phyloP scores from a whole-genome alignment of 257 asterid species.

The Jasminum sambac region DNA sequence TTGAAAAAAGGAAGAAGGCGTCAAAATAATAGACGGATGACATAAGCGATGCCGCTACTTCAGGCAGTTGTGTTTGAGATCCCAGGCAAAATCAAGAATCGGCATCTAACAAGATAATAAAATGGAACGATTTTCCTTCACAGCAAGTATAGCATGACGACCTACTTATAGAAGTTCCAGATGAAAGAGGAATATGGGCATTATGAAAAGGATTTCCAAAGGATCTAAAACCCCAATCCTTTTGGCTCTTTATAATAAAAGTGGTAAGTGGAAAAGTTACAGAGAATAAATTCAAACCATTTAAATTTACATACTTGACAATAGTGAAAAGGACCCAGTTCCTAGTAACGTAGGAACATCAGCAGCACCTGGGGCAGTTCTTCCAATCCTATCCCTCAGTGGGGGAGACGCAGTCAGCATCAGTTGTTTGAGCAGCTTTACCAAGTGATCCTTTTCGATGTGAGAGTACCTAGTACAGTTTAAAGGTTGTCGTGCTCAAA shows the following conservation, averaged over 20 bases:
- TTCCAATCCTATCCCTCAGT: constrained; percentile 46
- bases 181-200: constrained; percentile 8
- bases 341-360: constrained; percentile 98
- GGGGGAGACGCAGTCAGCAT: constrained; percentile 70
- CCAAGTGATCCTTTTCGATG: constrained; percentile 72
- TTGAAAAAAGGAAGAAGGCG: neutral
- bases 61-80: neutral
- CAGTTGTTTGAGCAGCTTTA: constrained; percentile 79
- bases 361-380: constrained; percentile 66
- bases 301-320: constrained; percentile 53
- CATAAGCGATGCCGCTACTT: neutral
- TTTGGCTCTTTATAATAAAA: neutral
- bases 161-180: constrained; percentile 8
- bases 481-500: constrained; percentile 18
- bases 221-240: constrained; percentile 25
- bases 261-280: constrained; percentile 15
- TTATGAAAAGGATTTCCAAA: constrained; percentile 14
- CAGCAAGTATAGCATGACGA: constrained; percentile 15
- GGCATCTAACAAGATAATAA: neutral
- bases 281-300: constrained; percentile 23
- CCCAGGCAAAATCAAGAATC: neutral
- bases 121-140: constrained; percentile 5
- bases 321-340: constrained; percentile 80
- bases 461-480: constrained; percentile 72
- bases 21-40: neutral